phyloP scores from a whole-genome alignment of 352 stramenopile species.

The Thraustochytrium sp. region DNA sequence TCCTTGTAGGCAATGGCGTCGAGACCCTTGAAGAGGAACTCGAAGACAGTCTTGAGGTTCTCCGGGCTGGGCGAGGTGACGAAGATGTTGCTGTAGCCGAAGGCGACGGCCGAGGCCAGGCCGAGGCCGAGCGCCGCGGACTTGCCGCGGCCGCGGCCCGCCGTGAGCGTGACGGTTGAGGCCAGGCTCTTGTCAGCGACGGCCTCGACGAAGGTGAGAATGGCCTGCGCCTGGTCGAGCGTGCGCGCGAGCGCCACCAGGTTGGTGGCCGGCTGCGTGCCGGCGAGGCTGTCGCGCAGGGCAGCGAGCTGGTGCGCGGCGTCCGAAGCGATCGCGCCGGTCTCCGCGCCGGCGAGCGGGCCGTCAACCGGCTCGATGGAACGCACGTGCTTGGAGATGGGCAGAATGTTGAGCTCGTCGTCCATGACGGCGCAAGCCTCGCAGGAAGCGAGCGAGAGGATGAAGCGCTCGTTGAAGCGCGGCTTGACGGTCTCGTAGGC shows the following conservation, averaged over 20 bases:
- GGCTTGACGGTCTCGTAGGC: constrained; percentile 88
- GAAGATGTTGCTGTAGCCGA: constrained; percentile 88
- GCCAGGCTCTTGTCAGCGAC: constrained; percentile 85
- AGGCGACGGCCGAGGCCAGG: constrained; percentile 71
- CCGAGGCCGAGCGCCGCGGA: constrained; percentile 94
- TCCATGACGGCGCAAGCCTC: constrained; percentile 94
- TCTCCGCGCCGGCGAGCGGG: constrained; percentile 47
- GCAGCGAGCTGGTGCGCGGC: constrained; percentile 62
- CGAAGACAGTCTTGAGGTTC: constrained; percentile 97
- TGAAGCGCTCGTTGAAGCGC: constrained; percentile 99
- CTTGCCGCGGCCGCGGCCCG: constrained; percentile 85
- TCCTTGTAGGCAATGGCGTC: constrained; percentile 85
- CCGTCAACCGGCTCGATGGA: constrained; percentile 72
- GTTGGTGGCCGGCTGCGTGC: constrained; percentile 88
- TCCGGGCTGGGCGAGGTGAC: constrained; percentile 96
- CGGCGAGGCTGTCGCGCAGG: constrained; percentile 86
- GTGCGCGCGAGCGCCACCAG: constrained; percentile 90
- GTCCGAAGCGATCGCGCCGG: constrained; percentile 60
- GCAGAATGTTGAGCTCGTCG: constrained; percentile 98
- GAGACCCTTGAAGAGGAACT: constrained; percentile 94
- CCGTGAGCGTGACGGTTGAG: constrained; percentile 89
- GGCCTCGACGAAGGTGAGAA: constrained; percentile 92
- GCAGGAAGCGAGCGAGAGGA: constrained; percentile 90
- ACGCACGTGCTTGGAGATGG: constrained; percentile 82
- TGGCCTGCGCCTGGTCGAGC: constrained; percentile 82